Evolutionary conservation across 768 basidiomycete genomes (phyloP), one percentile per base, ranked within the genome.

Genomic region (Lactarius trivialis): DNA sequence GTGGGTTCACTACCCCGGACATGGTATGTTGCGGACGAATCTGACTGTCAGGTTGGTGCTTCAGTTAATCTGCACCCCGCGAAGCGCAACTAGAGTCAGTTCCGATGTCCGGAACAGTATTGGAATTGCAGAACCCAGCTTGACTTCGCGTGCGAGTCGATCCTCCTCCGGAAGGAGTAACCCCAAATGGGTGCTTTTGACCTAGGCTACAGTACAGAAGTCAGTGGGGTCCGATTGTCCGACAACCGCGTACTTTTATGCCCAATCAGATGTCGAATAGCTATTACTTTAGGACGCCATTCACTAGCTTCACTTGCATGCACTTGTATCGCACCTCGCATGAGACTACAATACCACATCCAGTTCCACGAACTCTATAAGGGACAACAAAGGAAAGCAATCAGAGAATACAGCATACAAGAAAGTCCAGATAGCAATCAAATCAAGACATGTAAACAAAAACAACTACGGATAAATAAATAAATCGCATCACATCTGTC

Each of bases 61-160:
- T n/a, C n/a, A n/a, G n/a, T n/a, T n/a, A n/a, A n/a, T n/a, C n/a
- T n/a, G n/a, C n/a, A n/a, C n/a, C n/a, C n/a, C n/a, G n/a, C n/a
- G n/a, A n/a, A n/a, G n/a, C n/a, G n/a, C n/a, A n/a, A n/a, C n/a
- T n/a, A n/a, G n/a, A n/a, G n/a, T n/a, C n/a, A n/a, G n/a, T 33
- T 24, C 58, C 66, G 12, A 65, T 85, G 7, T 84, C 85, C 4
- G 84, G 85, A 8, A 86, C 84, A 32, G 77, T 67, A 37, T 77
- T 76, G 26, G 75, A 69, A 1, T 91, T 95, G 73, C 90, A 95
- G 73, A 93, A 95, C 0, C 92, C 93, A 56, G 86, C 86, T 73
- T 93, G 30, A 30, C 30, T 3, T 88, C 85, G 66, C 87, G 82
- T 5, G 80, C 81, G 65, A 88, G 80, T 61, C 88, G 85, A 70